Evolutionary conservation across 1,284 basidiomycete genomes (phyloP).

Genomic region (Rhodotorula sp.): DNA sequence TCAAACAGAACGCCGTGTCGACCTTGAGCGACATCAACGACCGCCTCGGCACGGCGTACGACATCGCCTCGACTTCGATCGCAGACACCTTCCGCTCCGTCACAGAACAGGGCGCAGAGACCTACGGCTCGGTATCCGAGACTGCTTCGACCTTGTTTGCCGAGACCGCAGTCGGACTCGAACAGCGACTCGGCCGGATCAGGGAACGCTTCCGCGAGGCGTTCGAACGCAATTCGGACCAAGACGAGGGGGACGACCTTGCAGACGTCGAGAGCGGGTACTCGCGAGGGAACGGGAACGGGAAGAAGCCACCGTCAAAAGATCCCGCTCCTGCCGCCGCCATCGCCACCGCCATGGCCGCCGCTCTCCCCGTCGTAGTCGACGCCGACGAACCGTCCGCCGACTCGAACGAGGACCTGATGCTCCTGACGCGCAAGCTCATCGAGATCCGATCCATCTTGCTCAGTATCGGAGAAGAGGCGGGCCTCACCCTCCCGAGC

Average conservation of each 20-base stretch:
- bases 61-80: conserved; percentile 16
- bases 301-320: not conserved
- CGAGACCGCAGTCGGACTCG: conserved; percentile 15
- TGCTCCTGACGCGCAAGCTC: conserved; percentile 90
- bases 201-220: conserved; percentile 20
- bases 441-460: conserved; percentile 95
- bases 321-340: not conserved
- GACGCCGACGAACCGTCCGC: conserved; percentile 62
- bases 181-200: conserved; percentile 13
- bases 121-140: conserved; percentile 14
- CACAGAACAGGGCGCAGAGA: conserved; percentile 13
- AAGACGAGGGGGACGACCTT: not conserved
- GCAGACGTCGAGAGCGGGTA: not conserved
- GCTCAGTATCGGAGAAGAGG: conserved; percentile 91
- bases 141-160: conserved; percentile 30
- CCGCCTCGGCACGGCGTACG: conserved; percentile 29
- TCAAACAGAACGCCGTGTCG: conserved; percentile 31
- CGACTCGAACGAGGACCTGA: conserved; percentile 56
- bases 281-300: not conserved
- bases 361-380: conserved; percentile 64
- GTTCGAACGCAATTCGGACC: conserved; percentile 12
- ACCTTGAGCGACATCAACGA: conserved; percentile 27
- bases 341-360: conserved; percentile 58
- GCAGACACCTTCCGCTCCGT: conserved; percentile 13
- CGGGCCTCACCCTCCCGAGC: conserved; percentile 87